These are phyloP conservation scores for Fusarium dlaminii DNA, from an alignment of 2,329 filamentous ascomycete species.

Conservation along the genomic window DNA sequence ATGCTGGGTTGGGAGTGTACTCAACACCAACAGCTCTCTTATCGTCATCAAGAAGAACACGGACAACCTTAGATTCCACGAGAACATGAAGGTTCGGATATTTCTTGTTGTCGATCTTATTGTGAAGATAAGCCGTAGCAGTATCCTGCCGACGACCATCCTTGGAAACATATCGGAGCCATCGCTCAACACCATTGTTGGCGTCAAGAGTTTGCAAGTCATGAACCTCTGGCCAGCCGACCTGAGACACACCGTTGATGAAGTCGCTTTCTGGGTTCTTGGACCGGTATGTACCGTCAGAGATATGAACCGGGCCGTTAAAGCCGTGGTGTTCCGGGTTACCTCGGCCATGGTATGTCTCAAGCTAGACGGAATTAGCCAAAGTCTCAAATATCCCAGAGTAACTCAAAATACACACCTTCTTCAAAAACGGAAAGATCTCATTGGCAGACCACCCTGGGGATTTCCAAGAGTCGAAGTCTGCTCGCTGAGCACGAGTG, in stretches of 20 bases:
- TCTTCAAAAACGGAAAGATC: conserved; percentile 46
- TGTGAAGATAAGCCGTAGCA: conserved; percentile 58
- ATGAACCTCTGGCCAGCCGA: conserved; percentile 61
- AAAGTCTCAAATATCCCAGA: background rate
- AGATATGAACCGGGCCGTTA: conserved; percentile 65
- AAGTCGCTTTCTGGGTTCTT: conserved; percentile 57
- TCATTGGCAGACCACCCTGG: conserved; percentile 48
- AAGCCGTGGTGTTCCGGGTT: conserved; percentile 59
- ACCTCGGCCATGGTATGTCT: conserved; percentile 63
- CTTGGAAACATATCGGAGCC: conserved; percentile 52
- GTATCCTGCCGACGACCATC: conserved; percentile 68
- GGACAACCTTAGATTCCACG: conserved; percentile 63
- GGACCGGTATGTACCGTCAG: conserved; percentile 57
- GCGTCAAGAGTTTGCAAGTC: conserved; percentile 63
- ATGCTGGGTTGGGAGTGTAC: conserved; percentile 56
- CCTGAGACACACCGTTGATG: conserved; percentile 55
- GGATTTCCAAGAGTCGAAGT: conserved; percentile 48
- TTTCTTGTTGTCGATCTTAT: conserved; percentile 46
- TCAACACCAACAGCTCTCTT: conserved; percentile 68
- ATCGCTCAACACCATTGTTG: conserved; percentile 45
- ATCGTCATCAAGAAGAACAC: conserved; percentile 61
- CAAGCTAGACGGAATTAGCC: conserved; percentile 50
- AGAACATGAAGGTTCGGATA: conserved; percentile 69
- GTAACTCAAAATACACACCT: conserved; percentile 19
- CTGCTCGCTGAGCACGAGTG: conserved; percentile 44